Base-by-base conservation (phyloP, 345 rosid species). In the Turritis glabra region DNA sequence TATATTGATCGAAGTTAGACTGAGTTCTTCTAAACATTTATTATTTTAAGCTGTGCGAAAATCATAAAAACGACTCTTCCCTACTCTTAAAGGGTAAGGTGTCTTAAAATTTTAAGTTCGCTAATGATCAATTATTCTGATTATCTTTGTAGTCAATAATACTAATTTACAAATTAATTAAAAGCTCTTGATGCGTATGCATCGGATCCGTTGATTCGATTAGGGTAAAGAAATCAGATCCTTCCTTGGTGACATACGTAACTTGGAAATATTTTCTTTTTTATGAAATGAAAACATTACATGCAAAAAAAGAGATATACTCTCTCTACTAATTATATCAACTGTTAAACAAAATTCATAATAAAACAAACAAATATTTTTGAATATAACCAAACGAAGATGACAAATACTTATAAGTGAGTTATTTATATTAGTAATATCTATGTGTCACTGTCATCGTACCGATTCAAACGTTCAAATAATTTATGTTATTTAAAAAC, bases 11-110 rank as follows among this genome's bases (percentile, higher is more conserved):
- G 52, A 54, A 54, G 50, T 54, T 54, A 73, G 27, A 10, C 33
- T 41, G 6, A 3, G 29, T 35, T 59, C 5, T 25, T 30, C 3
- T 29, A 1, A 62, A 73, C 33, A 17, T 8, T 8, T 47, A 29
- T 29, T 29, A 40, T 60, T 58, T 15, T 15, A 50, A 67, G 47
- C 22, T 67, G 29, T 60, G 67, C 23, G 27, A 21, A 64, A 55
- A 23, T 43, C 40, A 25, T 9, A 11, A 25, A 61, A 76, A 53
- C 25, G 80, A 35, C 80, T 56, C 72, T 54, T 77, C 44, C 59
- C 46, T 44, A 21, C 53, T 35, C 27, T 44, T 41, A 22, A 56
- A 63, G 72, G 80, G 64, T 46, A 61, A 41, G 17, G 12, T 19
- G 58, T 77, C 59, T 54, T 26, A 10, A 35, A 63, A 63, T 51